Evolutionary conservation across 345 rosid species (phyloP), one percentile per base, ranked within the genome.

Genomic region (Citrus unshiu): DNA sequence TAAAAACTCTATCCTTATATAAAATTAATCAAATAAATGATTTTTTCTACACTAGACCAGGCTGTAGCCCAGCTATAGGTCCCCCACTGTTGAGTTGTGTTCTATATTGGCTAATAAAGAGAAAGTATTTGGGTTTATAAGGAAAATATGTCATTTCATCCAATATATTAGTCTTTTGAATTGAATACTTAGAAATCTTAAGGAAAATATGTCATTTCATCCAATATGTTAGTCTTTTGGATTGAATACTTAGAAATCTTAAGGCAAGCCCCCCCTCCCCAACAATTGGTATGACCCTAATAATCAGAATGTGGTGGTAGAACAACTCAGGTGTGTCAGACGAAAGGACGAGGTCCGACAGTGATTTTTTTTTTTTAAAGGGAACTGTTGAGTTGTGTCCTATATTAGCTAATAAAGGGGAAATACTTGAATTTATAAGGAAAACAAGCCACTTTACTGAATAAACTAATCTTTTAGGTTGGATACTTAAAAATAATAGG

Each of bases 81-180:
- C 6, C 35, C 0, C 1, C 35, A 34, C 0, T 6, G 5, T 35
- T 35, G 8, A 35, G 9, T 37, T 37, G 9, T 37, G 9, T 37
- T 2, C 9, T 0, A 37, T 0, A 37, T 1, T 37, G 0, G 0
- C 1, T 37, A 37, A 4, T 37, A 37, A 37, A 37, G 0, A 0
- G 0, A 7, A 37, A 7, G 0, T 37, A 37, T 7, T 6, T 37
- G 0, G 2, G 2, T 7, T 37, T 37, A 7, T 7, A 37, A 7
- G 0, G 9, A 37, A 7, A 37, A 37, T 37, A 37, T 2, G 40
- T 7, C 9, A 37, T 4, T 37, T 7, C 9, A 7, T 7, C 0
- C 9, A 37, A 37, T 37, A 37, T 0, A 2, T 7, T 37, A 7
- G 9, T 37, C 0, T 37, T 37, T 37, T 37, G 0, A 0, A 0